A percentile compares a stretch with the other conserved stretches of the same genome.
Conservation (phyloP, 306 rosid genomes). For the Cucumis cinereus region DNA sequence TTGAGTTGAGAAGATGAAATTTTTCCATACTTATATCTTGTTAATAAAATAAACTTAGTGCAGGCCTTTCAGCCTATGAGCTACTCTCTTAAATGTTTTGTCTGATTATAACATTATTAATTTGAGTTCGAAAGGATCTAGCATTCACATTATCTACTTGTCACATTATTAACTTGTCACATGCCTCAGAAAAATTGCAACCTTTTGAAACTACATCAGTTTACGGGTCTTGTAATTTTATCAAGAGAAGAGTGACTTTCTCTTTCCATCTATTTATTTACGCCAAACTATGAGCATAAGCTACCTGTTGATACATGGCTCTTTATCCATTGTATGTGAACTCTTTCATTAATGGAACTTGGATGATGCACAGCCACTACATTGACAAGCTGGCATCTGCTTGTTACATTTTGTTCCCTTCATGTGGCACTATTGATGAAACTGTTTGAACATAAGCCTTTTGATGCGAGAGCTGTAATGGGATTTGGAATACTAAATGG, state of each 20-base stretch:
- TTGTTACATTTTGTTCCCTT: constrained; percentile 95
- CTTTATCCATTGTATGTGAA: not conserved
- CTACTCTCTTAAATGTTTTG: not conserved
- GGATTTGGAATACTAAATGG: constrained; percentile 97
- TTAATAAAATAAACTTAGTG: not conserved
- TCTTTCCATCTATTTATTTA: not conserved
- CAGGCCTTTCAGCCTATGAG: not conserved
- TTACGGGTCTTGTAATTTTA: not conserved
- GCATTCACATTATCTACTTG: not conserved
- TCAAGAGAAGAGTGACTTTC: not conserved
- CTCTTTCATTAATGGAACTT: not conserved
- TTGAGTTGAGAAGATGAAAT: not conserved
- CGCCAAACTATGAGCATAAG: not conserved
- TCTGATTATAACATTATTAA: not conserved
- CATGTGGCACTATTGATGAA: constrained; percentile 72
- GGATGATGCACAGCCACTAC: constrained; percentile 58
- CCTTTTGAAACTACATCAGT: not conserved
- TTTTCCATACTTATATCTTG: not conserved
- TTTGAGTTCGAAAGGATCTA: not conserved
- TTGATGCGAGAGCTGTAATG: constrained; percentile 64
- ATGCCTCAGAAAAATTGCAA: not conserved
- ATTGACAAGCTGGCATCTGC: constrained; percentile 99
- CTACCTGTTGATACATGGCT: not conserved
- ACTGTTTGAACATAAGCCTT: constrained; percentile 86
- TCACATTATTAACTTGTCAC: not conserved